Evolutionary conservation across 2,329 filamentous ascomycete genomes (phyloP).

Genomic region (Penicillium sp.): DNA sequence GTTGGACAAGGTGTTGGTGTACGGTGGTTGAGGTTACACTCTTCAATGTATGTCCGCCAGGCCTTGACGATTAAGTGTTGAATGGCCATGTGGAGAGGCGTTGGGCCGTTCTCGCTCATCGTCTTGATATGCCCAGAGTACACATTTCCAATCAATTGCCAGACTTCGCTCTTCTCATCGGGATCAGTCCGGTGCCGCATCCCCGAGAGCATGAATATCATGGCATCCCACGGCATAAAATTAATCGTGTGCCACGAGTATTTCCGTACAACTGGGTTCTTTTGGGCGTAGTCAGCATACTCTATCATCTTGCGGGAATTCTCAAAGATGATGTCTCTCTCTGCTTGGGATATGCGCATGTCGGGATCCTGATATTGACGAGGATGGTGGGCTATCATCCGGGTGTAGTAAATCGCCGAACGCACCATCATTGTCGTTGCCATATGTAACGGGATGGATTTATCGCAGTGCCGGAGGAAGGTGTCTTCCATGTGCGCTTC

Average conservation of each 20-base stretch:
- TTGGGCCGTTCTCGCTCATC: constrained; percentile 12
- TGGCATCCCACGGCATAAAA: constrained; percentile 52
- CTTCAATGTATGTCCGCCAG: constrained; percentile 23
- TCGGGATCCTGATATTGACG: constrained; percentile 28
- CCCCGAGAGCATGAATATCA: constrained; percentile 50
- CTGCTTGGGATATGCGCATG: constrained; percentile 13
- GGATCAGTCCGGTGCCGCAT: constrained; percentile 36
- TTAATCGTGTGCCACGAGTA: constrained; percentile 47
- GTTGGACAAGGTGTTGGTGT: constrained; percentile 19
- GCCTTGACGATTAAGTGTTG: constrained; percentile 26
- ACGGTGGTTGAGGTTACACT: constrained; percentile 17
- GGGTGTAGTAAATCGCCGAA: constrained; percentile 42
- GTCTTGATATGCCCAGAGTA: constrained; percentile 39
- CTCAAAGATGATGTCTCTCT: constrained; percentile 28
- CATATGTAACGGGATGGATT: constrained; percentile 43
- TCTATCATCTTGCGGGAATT: constrained; percentile 36
- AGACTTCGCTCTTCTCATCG: constrained; percentile 39
- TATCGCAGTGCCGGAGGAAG: constrained; percentile 37
- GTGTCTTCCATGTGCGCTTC: constrained; percentile 35
- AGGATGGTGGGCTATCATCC: constrained; percentile 47
- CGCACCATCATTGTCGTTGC: constrained; percentile 45
- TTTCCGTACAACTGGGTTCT: constrained; percentile 37
- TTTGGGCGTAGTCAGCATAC: constrained; percentile 23
- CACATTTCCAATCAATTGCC: constrained; percentile 45
- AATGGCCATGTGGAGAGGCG: constrained; percentile 23